Conservation (phyloP, 305 asterid species). For the Fraxinus sp. region DNA sequence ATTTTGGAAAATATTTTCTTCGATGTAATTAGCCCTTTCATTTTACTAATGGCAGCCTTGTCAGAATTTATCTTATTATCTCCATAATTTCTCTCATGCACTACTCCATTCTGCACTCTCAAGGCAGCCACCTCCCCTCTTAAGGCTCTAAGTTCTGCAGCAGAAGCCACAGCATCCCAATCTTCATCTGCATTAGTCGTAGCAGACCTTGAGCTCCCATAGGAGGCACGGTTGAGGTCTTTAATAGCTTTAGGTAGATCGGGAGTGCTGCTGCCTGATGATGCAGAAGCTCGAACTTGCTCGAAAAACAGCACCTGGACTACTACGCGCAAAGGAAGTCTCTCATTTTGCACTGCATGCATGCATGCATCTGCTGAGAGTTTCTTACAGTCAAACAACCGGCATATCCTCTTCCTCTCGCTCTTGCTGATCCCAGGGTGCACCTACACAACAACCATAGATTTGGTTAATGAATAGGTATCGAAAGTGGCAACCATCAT, state of each 20-base stretch:
- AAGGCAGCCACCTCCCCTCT: constrained; percentile 81
- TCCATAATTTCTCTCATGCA: constrained; percentile 37
- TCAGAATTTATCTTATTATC: constrained; percentile 44
- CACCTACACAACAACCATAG: constrained; percentile 42
- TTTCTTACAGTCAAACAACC: constrained; percentile 91
- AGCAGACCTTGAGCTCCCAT: constrained; percentile 74
- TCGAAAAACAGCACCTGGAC: constrained; percentile 93
- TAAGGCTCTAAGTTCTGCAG: constrained; percentile 81
- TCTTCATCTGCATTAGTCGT: constrained; percentile 85
- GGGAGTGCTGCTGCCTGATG: constrained; percentile 93
- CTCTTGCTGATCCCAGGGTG: constrained; percentile 89
- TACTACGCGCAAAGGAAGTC: constrained; percentile 81
- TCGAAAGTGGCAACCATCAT: neutral
- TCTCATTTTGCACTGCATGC: constrained; percentile 94
- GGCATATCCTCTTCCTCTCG: constrained; percentile 75
- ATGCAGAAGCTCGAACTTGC: constrained; percentile 89
- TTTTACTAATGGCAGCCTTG: constrained; percentile 56
- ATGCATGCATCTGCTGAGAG: constrained; percentile 88
- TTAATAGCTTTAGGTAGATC: constrained; percentile 82
- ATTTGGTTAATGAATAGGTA: constrained; percentile 1
- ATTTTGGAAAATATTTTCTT: constrained; percentile 75
- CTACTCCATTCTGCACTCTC: constrained; percentile 55
- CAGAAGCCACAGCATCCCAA: constrained; percentile 90
- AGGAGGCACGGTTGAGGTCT: constrained; percentile 65
- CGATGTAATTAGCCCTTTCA: constrained; percentile 70